Evolutionary conservation across 768 basidiomycete species (phyloP).

Genomic region (Leccinum subgranulosum): DNA sequence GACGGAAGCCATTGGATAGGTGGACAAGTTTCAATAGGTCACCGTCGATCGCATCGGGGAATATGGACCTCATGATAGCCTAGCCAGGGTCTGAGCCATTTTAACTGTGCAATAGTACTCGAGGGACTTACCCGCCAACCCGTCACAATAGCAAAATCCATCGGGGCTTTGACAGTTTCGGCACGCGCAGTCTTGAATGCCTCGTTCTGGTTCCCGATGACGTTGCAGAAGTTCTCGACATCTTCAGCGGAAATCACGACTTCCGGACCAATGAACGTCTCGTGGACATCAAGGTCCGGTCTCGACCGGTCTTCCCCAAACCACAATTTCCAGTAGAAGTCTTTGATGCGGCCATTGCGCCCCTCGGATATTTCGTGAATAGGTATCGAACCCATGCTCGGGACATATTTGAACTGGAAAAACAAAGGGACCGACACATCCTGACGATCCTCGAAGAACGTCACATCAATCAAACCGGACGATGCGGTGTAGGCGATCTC

Average conservation of each 20-base stretch:
- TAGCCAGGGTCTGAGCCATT: conserved; percentile 31
- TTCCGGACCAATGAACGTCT: conserved; percentile 84
- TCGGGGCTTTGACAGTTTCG: conserved; percentile 75
- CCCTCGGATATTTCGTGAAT: conserved; percentile 86
- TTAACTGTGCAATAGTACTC: neutral
- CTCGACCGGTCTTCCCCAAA: conserved; percentile 82
- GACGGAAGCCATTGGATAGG: conserved; percentile 93
- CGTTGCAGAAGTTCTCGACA: conserved; percentile 86
- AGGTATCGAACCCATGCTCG: conserved; percentile 84
- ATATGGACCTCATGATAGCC: conserved; percentile 99
- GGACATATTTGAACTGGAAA: conserved; percentile 83
- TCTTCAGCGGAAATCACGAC: conserved; percentile 73
- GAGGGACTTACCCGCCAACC: conserved; percentile 85
- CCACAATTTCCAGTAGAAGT: conserved; percentile 99
- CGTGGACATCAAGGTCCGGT: conserved; percentile 75
- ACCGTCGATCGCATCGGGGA: conserved; percentile 88
- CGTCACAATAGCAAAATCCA: conserved; percentile 98
- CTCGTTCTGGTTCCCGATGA: conserved; percentile 92
- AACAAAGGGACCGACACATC: conserved; percentile 73
- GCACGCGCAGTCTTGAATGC: conserved; percentile 79
- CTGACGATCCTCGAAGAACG: conserved; percentile 79
- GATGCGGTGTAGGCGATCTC: conserved; percentile 60
- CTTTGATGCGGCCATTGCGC: conserved; percentile 89
- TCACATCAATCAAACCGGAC: conserved; percentile 61
- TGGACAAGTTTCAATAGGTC: conserved; percentile 96